Percentiles rank a stretch among this genome's conserved stretches.
Conservation (phyloP, 176 grass and related monocot species). For the Chloris gayana region DNA sequence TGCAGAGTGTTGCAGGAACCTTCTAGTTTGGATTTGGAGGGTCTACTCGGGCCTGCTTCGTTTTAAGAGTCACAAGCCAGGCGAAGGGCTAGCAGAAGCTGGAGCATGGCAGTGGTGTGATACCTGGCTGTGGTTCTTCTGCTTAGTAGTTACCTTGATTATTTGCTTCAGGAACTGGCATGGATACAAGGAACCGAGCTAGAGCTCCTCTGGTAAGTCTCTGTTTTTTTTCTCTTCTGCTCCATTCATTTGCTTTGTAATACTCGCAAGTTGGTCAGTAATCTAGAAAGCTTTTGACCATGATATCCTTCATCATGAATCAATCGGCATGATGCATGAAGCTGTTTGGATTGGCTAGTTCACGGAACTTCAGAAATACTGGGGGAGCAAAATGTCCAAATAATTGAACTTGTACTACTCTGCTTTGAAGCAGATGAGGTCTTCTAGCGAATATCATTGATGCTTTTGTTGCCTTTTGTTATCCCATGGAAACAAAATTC, state of each 20-base stretch:
- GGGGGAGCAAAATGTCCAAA: conserved; percentile 6
- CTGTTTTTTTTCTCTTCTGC: not conserved
- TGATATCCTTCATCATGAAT: not conserved
- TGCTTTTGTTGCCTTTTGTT: not conserved
- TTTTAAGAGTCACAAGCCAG: not conserved
- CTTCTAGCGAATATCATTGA: not conserved
- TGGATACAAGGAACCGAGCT: conserved; percentile 65
- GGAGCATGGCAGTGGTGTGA: conserved; percentile 17
- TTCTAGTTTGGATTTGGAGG: conserved; percentile 10
- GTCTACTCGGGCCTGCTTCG: not conserved
- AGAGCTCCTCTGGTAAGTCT: conserved; percentile 64
- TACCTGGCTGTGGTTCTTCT: not conserved
- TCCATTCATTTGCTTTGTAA: not conserved
- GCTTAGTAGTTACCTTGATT: conserved; percentile 40
- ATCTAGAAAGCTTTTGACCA: not conserved
- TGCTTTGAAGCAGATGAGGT: not conserved
- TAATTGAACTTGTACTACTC: not conserved
- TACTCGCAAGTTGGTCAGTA: not conserved
- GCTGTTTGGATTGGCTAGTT: not conserved
- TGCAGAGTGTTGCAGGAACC: conserved; percentile 18
- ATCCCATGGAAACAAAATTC: not conserved
- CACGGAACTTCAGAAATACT: not conserved
- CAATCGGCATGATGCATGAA: not conserved
- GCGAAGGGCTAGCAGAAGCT: not conserved
- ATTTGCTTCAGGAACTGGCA: conserved; percentile 37